Percentiles rank a stretch among this genome's conserved stretches.
Evolutionary conservation across 2,329 filamentous ascomycete species (phyloP).

Genomic region (Trichoderma sp.): DNA sequence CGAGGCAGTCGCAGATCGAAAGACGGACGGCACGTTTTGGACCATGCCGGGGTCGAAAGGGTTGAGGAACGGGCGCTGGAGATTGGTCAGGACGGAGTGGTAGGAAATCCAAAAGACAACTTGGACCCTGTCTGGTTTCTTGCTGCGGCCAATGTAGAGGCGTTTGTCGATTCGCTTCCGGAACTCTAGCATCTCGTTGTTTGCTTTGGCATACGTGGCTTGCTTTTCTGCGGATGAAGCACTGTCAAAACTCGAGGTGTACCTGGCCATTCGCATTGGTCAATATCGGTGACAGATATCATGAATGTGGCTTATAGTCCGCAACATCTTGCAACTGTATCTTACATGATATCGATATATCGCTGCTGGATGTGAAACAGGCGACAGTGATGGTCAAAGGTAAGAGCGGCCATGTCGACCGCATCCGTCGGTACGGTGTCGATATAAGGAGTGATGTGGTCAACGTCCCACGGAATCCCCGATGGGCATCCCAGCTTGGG

Average conservation of each 20-base stretch:
- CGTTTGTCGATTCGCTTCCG: constrained; percentile 20
- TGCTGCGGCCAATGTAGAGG: constrained; percentile 18
- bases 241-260: background rate
- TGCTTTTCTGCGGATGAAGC: constrained; percentile 3
- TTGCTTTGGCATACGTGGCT: constrained; percentile 11
- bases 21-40: background rate
- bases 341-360: constrained; percentile 19
- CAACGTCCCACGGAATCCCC: constrained; percentile 11
- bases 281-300: background rate
- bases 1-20: constrained; percentile 7
- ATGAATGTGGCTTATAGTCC: background rate
- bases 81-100: constrained; percentile 15
- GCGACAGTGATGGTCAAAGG: constrained; percentile 20
- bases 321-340: background rate
- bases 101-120: constrained; percentile 24
- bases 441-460: constrained; percentile 14
- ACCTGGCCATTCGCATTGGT: background rate
- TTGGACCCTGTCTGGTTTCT: constrained; percentile 6
- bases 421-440: constrained; percentile 5
- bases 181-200: constrained; percentile 2
- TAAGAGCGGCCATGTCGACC: constrained; percentile 1
- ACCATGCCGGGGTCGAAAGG: background rate
- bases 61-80: constrained; percentile 10
- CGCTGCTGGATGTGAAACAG: background rate
- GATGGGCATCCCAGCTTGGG: constrained; percentile 8